These are phyloP conservation scores for Trichoderma sp. DNA, from an alignment of 2,329 filamentous ascomycete species.

Conservation along the genomic window DNA sequence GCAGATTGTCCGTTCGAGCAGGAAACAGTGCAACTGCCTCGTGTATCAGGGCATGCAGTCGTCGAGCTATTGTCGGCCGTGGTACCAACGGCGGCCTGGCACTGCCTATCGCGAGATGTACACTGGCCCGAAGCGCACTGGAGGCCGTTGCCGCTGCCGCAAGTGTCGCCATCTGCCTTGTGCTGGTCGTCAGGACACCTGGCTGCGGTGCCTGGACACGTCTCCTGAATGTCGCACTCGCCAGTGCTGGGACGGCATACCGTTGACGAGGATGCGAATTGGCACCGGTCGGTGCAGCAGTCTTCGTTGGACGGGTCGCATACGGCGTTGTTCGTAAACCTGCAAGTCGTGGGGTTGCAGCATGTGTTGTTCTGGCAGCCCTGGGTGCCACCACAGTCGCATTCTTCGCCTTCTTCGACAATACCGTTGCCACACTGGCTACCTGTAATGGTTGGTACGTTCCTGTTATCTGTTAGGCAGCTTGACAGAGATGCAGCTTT, in stretches of 20 bases:
- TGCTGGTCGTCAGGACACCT: constrained; percentile 73
- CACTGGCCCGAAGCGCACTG: constrained; percentile 90
- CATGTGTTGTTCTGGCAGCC: constrained; percentile 75
- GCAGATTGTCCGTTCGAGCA: constrained; percentile 55
- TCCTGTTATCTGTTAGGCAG: constrained; percentile 83
- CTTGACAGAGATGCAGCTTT: constrained; percentile 70
- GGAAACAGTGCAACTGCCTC: constrained; percentile 65
- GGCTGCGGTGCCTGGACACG: constrained; percentile 69
- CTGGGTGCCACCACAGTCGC: constrained; percentile 80
- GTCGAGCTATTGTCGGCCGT: constrained; percentile 73
- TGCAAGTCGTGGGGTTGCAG: constrained; percentile 84
- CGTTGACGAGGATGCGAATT: constrained; percentile 63
- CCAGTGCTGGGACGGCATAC: constrained; percentile 81
- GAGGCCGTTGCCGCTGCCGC: constrained; percentile 67
- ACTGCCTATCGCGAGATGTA: constrained; percentile 87
- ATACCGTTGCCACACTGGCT: constrained; percentile 95
- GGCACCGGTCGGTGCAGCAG: constrained; percentile 68
- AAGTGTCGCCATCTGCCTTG: constrained; percentile 66
- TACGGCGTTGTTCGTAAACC: constrained; percentile 70
- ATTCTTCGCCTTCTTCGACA: constrained; percentile 90
- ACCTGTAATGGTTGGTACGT: constrained; percentile 76
- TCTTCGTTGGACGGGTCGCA: constrained; percentile 83
- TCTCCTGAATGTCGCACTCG: constrained; percentile 80
- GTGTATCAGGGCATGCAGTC: constrained; percentile 62
- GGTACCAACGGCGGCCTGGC: constrained; percentile 76